These are phyloP conservation scores for Chlorella ohadii DNA, from an alignment of 139 green algal species.

Conservation along the genomic window DNA sequence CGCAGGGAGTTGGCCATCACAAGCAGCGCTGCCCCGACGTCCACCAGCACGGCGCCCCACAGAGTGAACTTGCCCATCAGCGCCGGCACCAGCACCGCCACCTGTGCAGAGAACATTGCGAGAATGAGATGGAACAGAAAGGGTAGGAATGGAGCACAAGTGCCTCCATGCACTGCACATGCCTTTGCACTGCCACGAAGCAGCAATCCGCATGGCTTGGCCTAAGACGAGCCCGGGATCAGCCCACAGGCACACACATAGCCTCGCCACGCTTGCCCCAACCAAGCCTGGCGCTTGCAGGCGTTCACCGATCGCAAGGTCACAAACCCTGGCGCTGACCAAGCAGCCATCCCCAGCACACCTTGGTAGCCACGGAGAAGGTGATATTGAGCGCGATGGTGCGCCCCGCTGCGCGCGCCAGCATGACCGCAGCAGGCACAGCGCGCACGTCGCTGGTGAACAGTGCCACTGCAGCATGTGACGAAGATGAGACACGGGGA, in stretches of 20 bases:
- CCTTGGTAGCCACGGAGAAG: slow-evolving; percentile 60
- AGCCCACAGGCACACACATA: no score
- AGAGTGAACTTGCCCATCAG: slow-evolving; percentile 52
- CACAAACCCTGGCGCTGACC: no score
- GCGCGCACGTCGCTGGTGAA: slow-evolving; percentile 73
- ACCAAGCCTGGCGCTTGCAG: no score
- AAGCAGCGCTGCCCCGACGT: slow-evolving; percentile 65
- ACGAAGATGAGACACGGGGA: no score
- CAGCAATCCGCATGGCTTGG: no score
- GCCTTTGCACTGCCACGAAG: no score
- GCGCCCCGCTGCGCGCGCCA: slow-evolving; percentile 44
- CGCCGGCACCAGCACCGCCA: slow-evolving; percentile 56
- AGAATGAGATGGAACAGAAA: no score
- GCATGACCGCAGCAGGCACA: slow-evolving; percentile 50
- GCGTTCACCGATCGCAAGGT: no score
- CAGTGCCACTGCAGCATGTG: slow-evolving; percentile 62
- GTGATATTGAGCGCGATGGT: slow-evolving; percentile 66
- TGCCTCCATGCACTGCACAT: no score
- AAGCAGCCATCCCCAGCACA: neutral
- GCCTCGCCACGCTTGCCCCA: no score
- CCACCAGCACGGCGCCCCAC: slow-evolving; percentile 69
- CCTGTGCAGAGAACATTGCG: neutral
- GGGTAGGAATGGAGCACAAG: neutral
- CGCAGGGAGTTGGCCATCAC: slow-evolving; percentile 57
- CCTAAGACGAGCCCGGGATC: no score